A percentile compares a stretch with the other conserved stretches of the same genome.
These are phyloP conservation scores for Cyberlindnera galapagoensis DNA, from an alignment of 805 yeast genomes.

Conservation along the genomic window DNA sequence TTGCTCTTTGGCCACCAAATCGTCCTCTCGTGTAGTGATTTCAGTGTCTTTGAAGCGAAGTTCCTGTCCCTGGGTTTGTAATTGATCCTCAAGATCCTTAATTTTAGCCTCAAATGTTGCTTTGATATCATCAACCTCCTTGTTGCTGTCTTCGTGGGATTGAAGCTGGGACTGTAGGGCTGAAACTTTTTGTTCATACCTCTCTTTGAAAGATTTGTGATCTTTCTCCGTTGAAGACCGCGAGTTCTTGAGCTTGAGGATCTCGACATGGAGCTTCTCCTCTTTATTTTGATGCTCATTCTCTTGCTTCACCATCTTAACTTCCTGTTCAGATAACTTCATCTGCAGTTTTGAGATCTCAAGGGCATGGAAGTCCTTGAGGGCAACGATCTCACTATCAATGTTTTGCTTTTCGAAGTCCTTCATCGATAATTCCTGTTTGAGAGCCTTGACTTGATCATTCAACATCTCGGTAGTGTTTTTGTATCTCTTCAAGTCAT, in stretches of 20 bases:
- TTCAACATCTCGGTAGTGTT: conserved; percentile 8
- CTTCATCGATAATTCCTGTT: conserved; percentile 8
- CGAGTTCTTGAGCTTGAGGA: too few relatives aligned
- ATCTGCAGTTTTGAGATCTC: conserved; percentile 4
- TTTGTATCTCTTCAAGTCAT: conserved; percentile 9
- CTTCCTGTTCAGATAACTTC: conserved; percentile 19
- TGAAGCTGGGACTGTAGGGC: too few relatives aligned
- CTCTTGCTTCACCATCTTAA: too few relatives aligned
- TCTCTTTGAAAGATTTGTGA: too few relatives aligned
- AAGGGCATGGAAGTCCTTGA: conserved; percentile 7
- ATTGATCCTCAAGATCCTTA: conserved; percentile 1
- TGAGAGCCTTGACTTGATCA: conserved; percentile 13
- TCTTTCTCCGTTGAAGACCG: too few relatives aligned
- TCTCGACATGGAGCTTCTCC: too few relatives aligned
- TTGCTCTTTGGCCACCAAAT: conserved; percentile 1
- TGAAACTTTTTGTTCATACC: too few relatives aligned
- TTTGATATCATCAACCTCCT: conserved; percentile 4
- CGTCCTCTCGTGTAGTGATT: too few relatives aligned
- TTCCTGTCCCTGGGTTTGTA: conserved; percentile 4
- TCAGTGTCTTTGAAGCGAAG: too few relatives aligned
- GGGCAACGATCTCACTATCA: conserved; percentile 4
- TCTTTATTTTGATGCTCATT: too few relatives aligned
- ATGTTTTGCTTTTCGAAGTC: conserved; percentile 13
- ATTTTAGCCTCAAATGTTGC: conserved; percentile 2
- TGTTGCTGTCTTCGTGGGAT: too few relatives aligned